Evolutionary conservation across 495 filamentous ascomycete species (phyloP).

Genomic region (Cudoniella acicularis): DNA sequence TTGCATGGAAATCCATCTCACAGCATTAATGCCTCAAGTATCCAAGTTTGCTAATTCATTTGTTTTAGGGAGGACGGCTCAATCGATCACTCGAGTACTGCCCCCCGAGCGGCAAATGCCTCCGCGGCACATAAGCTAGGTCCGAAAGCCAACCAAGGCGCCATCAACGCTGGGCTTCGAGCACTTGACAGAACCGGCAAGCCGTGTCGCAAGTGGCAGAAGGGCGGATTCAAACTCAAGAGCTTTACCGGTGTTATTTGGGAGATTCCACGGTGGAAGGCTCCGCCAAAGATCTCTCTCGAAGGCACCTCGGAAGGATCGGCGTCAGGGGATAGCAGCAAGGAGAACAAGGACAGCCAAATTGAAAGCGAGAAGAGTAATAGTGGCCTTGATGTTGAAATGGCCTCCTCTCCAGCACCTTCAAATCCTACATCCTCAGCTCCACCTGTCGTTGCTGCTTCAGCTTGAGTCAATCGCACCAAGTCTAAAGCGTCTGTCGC

Average conservation of each 20-base stretch:
- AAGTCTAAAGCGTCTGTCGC: not conserved
- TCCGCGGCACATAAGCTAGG: constrained; percentile 71
- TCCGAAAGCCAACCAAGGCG: constrained; percentile 95
- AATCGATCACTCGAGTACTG: constrained; percentile 46
- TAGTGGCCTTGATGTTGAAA: constrained; percentile 15
- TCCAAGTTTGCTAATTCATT: constrained; percentile 15
- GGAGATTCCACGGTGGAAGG: constrained; percentile 80
- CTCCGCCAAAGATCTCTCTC: constrained; percentile 52
- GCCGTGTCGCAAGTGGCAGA: constrained; percentile 88
- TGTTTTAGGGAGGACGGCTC: constrained; percentile 30
- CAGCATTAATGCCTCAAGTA: too few relatives aligned
- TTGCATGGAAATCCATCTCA: too few relatives aligned
- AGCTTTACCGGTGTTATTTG: constrained; percentile 89
- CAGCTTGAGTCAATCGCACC: constrained; percentile 3
- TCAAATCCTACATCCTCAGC: constrained; percentile 39
- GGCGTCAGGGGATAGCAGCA: constrained; percentile 69
- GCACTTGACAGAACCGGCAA: constrained; percentile 87
- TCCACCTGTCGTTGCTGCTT: constrained; percentile 41
- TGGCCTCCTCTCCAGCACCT: constrained; percentile 17
- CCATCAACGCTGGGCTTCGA: constrained; percentile 93
- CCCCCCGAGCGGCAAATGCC: constrained; percentile 50
- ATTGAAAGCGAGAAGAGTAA: constrained; percentile 48
- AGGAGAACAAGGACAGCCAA: constrained; percentile 69
- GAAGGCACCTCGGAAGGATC: constrained; percentile 43
- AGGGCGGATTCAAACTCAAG: constrained; percentile 76